Base-by-base conservation (phyloP, 768 basidiomycete species). In the Psilocybe tampanensis region DNA sequence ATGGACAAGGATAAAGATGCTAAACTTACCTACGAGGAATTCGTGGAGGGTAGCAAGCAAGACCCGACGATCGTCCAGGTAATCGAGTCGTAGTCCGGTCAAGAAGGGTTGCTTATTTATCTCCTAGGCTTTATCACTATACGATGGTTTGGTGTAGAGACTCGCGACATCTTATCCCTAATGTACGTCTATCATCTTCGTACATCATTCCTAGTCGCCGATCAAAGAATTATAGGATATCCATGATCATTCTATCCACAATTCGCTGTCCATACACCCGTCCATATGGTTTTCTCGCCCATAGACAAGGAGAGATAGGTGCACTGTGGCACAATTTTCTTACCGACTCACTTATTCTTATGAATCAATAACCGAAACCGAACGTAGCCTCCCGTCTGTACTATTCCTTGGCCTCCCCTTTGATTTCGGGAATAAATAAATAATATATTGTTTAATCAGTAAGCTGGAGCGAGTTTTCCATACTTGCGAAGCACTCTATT, bases 1-100 rank as follows among this genome's bases (percentile, higher is more conserved):
- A 99, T 99, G 97, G 97, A 98, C 73, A 80, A 88, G 60, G 89
- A 98, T 77, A 94, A 94, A 74, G 92, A 98, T 66, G 92, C 94
- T 7, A 90, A 85, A 66, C 79, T 98, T 54, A 95, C 95, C 0
- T 99, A 88, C 72, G 94, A 95, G 9, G 97, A 99, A 72, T 99
- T 99, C 70, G 94, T 95, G 18, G 95, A 98, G 70, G 97, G 97
- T 29, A 94, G 91, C 73, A 98, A 98, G 75, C 94, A 97, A 72
- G 97, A 99, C 72, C 97, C 97, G 29, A 98, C 96, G 19, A 98
- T 99, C 71, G 95, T 99, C 13, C 94, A 98, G 86, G 96, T 90
- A 61, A 45, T 71, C 60, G 23, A 36, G 54, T 52, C 21, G 21
- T 47, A 33, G 44, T 52, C 18, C 48, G n/a, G 48, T 11, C 59